Conservation (phyloP, 2,329 filamentous ascomycete genomes). For the Pseudogymnoascus sp. region DNA sequence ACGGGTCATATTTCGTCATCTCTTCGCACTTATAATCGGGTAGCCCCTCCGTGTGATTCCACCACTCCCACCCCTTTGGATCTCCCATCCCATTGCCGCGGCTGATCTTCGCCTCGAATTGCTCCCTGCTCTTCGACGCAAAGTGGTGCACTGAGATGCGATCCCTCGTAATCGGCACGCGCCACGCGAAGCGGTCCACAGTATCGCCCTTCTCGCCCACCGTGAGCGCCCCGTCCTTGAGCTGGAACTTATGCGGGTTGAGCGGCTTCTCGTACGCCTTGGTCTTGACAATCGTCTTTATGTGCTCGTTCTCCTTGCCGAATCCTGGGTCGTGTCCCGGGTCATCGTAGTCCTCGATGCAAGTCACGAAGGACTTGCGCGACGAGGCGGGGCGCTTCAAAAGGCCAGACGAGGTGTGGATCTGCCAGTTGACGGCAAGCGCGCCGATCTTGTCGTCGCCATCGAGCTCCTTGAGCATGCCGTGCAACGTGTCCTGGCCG, state of each 20-base stretch:
- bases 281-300: slow-evolving; percentile 28
- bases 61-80: slow-evolving; percentile 20
- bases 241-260: slow-evolving; percentile 22
- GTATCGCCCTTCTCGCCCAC: slow-evolving; percentile 24
- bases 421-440: slow-evolving; percentile 27
- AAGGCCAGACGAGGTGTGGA: slow-evolving; percentile 25
- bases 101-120: slow-evolving; percentile 25
- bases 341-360: slow-evolving; percentile 20
- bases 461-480: slow-evolving; percentile 23
- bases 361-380: slow-evolving; percentile 25
- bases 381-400: slow-evolving; percentile 20
- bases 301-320: slow-evolving; percentile 23
- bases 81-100: slow-evolving; percentile 22
- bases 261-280: slow-evolving; percentile 15
- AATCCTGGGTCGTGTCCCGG: slow-evolving; percentile 12
- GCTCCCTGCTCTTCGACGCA: slow-evolving; percentile 26
- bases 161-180: slow-evolving; percentile 24
- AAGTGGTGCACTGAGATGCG: slow-evolving; percentile 28
- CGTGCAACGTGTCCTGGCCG: slow-evolving; percentile 20
- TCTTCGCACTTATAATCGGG: slow-evolving; percentile 21
- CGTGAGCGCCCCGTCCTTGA: slow-evolving; percentile 15
- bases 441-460: slow-evolving; percentile 23
- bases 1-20: slow-evolving; percentile 21
- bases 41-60: slow-evolving; percentile 21
- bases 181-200: slow-evolving; percentile 16